Conservation (phyloP, 306 rosid genomes). For the Citrullus mucosospermus region DNA sequence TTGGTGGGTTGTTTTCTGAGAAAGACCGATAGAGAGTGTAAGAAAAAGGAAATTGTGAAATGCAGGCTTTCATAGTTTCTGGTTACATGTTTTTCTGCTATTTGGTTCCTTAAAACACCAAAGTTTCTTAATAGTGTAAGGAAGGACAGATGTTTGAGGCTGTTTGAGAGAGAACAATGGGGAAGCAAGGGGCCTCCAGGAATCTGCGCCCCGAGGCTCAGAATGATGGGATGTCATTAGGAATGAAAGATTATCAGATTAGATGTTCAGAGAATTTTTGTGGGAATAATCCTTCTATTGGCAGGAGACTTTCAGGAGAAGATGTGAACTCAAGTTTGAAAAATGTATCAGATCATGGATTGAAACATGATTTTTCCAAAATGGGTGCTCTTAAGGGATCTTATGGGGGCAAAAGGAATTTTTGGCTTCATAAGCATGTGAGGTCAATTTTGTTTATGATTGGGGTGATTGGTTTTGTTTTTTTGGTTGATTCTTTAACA, state of each 20-base stretch:
- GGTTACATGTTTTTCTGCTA: slow-evolving; percentile 4
- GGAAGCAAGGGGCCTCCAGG: slow-evolving; percentile 38
- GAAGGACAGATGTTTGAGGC: slow-evolving; percentile 12
- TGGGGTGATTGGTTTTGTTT: slow-evolving; percentile 48
- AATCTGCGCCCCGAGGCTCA: slow-evolving; percentile 29
- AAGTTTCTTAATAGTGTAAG: not conserved
- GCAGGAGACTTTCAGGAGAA: slow-evolving; percentile 41
- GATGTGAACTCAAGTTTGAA: slow-evolving; percentile 42
- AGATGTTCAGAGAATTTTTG: slow-evolving; percentile 18
- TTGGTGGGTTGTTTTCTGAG: slow-evolving; percentile 30
- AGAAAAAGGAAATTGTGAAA: not conserved
- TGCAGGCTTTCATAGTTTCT: slow-evolving; percentile 1
- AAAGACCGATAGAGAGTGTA: slow-evolving; percentile 7
- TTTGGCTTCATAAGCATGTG: slow-evolving; percentile 52
- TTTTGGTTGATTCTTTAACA: slow-evolving; percentile 62
- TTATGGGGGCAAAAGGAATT: slow-evolving; percentile 35
- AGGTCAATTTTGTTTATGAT: slow-evolving; percentile 42
- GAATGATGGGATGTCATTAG: slow-evolving; percentile 15
- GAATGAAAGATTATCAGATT: slow-evolving; percentile 42
- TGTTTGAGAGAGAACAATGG: slow-evolving; percentile 20
- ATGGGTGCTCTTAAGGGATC: slow-evolving; percentile 37
- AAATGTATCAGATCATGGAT: slow-evolving; percentile 31
- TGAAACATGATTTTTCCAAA: slow-evolving; percentile 46
- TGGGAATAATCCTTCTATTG: slow-evolving; percentile 28
- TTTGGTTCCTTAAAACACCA: not conserved